Evolutionary conservation across 2,329 filamentous ascomycete species (phyloP).

Genomic region (Cladophialophora yegresii): DNA sequence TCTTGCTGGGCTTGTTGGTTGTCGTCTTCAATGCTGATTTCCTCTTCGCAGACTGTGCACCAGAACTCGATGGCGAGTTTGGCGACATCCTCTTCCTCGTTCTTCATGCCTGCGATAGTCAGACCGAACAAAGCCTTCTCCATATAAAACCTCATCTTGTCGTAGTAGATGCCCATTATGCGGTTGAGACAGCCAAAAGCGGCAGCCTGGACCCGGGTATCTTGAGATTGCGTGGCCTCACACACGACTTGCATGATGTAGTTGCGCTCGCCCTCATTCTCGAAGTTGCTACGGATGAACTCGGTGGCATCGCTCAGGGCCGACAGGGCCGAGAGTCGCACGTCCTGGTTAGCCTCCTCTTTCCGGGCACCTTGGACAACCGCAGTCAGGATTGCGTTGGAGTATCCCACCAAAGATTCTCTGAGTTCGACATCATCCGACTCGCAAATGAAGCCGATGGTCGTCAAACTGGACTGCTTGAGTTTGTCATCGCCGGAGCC

Average conservation of each 20-base stretch:
- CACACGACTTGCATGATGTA: slow-evolving; percentile 99
- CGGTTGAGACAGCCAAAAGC: slow-evolving; percentile 97
- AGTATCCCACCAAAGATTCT: slow-evolving; percentile 77
- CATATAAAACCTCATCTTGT: slow-evolving; percentile 99
- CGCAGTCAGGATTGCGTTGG: slow-evolving; percentile 95
- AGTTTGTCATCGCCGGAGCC: slow-evolving; percentile 81
- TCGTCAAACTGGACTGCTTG: slow-evolving; percentile 90
- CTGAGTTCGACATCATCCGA: slow-evolving; percentile 86
- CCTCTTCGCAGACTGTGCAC: slow-evolving; percentile 99
- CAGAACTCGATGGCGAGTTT: slow-evolving; percentile 99
- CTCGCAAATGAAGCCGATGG: slow-evolving; percentile 99
- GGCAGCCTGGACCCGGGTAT: slow-evolving; percentile 88
- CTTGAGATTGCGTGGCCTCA: slow-evolving; percentile 92
- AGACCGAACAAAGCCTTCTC: slow-evolving; percentile 98
- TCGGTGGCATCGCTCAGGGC: slow-evolving; percentile 95
- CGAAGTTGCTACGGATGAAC: slow-evolving; percentile 97
- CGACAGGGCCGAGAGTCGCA: slow-evolving; percentile 87
- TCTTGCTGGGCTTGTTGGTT: slow-evolving; percentile 74
- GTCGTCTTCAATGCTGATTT: slow-evolving; percentile 96
- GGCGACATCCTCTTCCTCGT: slow-evolving; percentile 92
- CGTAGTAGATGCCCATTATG: slow-evolving; percentile 98
- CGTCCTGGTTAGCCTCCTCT: slow-evolving; percentile 88
- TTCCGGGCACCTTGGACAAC: slow-evolving; percentile 97
- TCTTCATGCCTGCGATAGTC: slow-evolving; percentile 98
- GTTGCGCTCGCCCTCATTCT: slow-evolving; percentile 97